Evolutionary conservation across 805 yeast species (phyloP), one percentile per base, ranked within the genome.

Genomic region (Ogataea chonburiensis): DNA sequence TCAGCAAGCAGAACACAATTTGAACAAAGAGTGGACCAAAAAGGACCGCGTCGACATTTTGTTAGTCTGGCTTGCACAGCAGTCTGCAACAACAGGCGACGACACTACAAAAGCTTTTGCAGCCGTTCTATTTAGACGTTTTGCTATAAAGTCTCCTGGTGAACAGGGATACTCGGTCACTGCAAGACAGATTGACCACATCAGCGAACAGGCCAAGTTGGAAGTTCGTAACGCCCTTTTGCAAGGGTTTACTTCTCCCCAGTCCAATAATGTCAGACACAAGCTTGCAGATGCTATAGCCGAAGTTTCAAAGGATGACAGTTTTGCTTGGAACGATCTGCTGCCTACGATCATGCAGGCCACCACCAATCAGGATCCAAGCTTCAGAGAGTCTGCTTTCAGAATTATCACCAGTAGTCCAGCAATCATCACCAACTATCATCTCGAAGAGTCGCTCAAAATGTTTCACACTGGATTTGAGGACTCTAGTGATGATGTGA

Each of bases 261-360:
- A 81, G 56, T 66, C 83, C n/a, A 77, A 77, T 43, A 77, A 75
- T 45, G 87, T 87, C 20, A 79, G 97, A 57, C 96, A 91, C 61
- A 93, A 91, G 56, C 67, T 93, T 31, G 81, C 96, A 2, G 98
- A 93, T 67, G 95, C 95, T 7, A 82, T 93, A 31, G 86, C 97
- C 1, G 98, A 89, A 62, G 77, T 91, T 29, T 94, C 96, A 2
- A 79, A 81, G 52, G 82, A 78, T 40, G 80, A 75, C 10, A 52
- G 66, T 3, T 69, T 66, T 13, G 68, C 67, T 15, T 91, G 98
- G 98, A 76, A 81, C 11, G 89, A 86, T 26, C 72, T 84, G 31
- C 63, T 88, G 24, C 87, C 85, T 34, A 78, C 87, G 0, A 67
- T 91, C 24, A 75, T 86, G 44, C 77, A 75, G 49, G 87, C 93